Conservation (phyloP, 495 filamentous ascomycete genomes). For the Annulohypoxylon stygium region DNA sequence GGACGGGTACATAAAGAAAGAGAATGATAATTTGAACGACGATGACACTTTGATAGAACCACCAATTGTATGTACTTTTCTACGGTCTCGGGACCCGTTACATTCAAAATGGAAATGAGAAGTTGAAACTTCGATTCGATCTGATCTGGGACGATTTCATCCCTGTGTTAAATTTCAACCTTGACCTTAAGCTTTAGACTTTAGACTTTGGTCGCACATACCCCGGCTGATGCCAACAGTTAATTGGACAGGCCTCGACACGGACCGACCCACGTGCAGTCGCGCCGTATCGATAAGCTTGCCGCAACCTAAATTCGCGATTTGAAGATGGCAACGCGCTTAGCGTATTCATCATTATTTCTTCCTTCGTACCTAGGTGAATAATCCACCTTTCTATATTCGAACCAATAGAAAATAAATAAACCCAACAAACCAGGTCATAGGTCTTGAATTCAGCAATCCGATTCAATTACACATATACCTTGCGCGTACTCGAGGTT, state of each 20-base stretch:
- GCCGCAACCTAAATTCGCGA: slow-evolving; percentile 36
- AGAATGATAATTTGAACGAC: slow-evolving; percentile 39
- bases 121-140: slow-evolving; percentile 2
- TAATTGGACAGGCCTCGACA: background rate
- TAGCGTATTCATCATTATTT: slow-evolving; percentile 16
- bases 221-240: background rate
- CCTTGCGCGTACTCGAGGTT: too few species aligned
- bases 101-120: slow-evolving; percentile 1
- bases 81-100: slow-evolving; percentile 16
- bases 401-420: background rate
- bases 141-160: background rate
- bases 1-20: slow-evolving; percentile 28
- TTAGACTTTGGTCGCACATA: background rate
- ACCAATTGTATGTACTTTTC: slow-evolving; percentile 23
- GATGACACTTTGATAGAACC: slow-evolving; percentile 9
- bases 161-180: background rate
- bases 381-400: background rate
- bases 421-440: background rate
- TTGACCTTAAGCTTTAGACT: background rate
- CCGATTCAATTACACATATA: background rate
- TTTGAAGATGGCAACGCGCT: slow-evolving; percentile 39
- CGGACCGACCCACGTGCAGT: slow-evolving; percentile 35
- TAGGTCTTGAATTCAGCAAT: background rate
- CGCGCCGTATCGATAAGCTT: slow-evolving; percentile 48
- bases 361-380: slow-evolving; percentile 10